These are phyloP conservation scores for Rhamnella rubrinervis DNA, from an alignment of 331 rosid genomes.

Conservation along the genomic window DNA sequence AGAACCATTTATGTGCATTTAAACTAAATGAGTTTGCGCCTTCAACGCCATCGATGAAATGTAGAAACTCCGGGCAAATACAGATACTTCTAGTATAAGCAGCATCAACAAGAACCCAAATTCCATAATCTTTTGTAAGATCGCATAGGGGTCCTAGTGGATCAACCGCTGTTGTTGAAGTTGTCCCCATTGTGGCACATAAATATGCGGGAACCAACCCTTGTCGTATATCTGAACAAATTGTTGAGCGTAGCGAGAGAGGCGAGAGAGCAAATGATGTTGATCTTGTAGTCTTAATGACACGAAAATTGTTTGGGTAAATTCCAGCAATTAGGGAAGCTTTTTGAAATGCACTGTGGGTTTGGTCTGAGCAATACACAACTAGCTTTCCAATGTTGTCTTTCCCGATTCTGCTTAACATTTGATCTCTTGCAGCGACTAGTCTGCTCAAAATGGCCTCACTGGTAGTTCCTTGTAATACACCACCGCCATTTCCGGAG, in stretches of 20 bases:
- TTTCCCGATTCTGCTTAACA: slow-evolving; percentile 15
- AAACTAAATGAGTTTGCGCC: not conserved
- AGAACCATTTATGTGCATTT: not conserved
- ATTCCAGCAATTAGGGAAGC: slow-evolving; percentile 34
- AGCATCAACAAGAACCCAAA: slow-evolving; percentile 11
- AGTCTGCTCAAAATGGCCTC: slow-evolving; percentile 28
- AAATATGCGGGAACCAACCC: slow-evolving; percentile 31
- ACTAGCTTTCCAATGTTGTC: slow-evolving; percentile 11
- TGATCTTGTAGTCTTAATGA: slow-evolving; percentile 15
- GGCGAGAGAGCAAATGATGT: slow-evolving; percentile 28
- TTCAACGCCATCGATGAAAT: not conserved
- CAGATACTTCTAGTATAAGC: not conserved
- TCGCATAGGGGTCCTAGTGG: slow-evolving; percentile 24
- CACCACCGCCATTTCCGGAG: slow-evolving; percentile 30
- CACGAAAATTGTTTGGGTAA: slow-evolving; percentile 11
- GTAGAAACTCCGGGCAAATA: not conserved
- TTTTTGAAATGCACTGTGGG: slow-evolving; percentile 31
- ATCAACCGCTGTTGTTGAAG: slow-evolving; percentile 37
- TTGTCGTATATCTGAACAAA: slow-evolving; percentile 15
- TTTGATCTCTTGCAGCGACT: slow-evolving; percentile 24
- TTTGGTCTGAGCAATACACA: slow-evolving; percentile 44
- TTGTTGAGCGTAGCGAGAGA: not conserved
- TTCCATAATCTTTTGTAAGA: slow-evolving; percentile 20
- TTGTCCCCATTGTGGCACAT: slow-evolving; percentile 38
- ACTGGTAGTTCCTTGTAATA: slow-evolving; percentile 26